phyloP scores from a whole-genome alignment of 306 rosid species.

The Vigna reflexopilosa region DNA sequence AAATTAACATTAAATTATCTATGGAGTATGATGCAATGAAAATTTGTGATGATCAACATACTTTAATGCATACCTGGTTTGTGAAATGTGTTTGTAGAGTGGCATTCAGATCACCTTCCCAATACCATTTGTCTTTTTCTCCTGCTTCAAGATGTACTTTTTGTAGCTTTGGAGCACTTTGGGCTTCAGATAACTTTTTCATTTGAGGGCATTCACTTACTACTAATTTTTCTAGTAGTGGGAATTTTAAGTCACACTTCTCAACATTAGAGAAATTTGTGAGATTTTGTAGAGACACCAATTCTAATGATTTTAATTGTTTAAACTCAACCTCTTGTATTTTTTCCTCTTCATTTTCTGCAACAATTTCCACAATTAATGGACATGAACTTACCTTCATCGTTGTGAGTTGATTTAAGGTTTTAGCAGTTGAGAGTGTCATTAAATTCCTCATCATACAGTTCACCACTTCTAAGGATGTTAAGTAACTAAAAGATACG shows the following conservation, averaged over 20 bases:
- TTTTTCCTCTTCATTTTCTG: background rate
- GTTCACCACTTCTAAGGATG: slow-evolving; percentile 14
- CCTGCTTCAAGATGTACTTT: background rate
- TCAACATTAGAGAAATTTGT: background rate
- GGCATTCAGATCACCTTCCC: slow-evolving; percentile 31
- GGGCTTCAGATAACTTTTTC: background rate
- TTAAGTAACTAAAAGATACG: slow-evolving; percentile 2
- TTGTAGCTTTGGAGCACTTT: background rate
- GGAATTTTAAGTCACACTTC: background rate
- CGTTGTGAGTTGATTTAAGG: slow-evolving; percentile 19
- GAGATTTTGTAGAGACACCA: slow-evolving; percentile 5
- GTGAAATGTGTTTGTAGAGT: background rate
- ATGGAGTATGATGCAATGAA: too few species aligned
- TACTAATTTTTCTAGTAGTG: background rate
- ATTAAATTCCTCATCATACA: slow-evolving; percentile 14
- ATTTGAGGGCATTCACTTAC: background rate
- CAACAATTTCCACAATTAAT: background rate
- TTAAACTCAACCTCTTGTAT: slow-evolving; percentile 14
- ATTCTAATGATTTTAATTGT: slow-evolving; percentile 9
- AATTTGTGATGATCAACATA: too few species aligned
- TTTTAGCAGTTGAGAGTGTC: slow-evolving; percentile 32
- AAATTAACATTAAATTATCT: too few species aligned
- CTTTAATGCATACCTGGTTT: background rate
- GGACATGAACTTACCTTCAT: background rate
- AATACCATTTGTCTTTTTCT: slow-evolving; percentile 4